Conservation (phyloP, 352 stramenopile species). For the Globisporangium splendens region DNA sequence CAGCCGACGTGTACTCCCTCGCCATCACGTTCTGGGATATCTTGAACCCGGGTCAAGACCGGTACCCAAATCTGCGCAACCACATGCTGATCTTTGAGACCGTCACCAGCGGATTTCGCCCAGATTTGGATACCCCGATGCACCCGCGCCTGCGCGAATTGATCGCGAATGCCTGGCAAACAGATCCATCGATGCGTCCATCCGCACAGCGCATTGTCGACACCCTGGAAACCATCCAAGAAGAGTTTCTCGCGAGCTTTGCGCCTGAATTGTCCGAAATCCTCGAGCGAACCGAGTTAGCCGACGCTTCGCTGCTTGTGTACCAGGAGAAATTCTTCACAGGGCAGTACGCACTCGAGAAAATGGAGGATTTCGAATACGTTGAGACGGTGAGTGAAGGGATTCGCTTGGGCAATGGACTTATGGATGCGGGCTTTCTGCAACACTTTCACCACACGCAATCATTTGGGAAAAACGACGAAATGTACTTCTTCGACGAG, state of each 20-base stretch:
- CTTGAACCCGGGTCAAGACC: conserved; percentile 39
- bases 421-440: conserved; percentile 63
- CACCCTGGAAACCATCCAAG: conserved; percentile 52
- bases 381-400: conserved; percentile 23
- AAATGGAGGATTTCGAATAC: conserved; percentile 33
- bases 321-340: conserved; percentile 26
- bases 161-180: conserved; percentile 52
- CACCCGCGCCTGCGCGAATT: conserved; percentile 50
- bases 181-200: conserved; percentile 42
- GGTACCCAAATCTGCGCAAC: conserved; percentile 39
- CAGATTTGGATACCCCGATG: conserved; percentile 34
- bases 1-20: conserved; percentile 69
- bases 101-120: conserved; percentile 42
- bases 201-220: conserved; percentile 42
- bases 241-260: conserved; percentile 49
- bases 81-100: conserved; percentile 50
- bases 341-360: conserved; percentile 24
- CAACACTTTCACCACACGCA: conserved; percentile 43
- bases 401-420: conserved; percentile 41
- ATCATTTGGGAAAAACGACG: conserved; percentile 27
- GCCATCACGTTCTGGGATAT: conserved; percentile 71
- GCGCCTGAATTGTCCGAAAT: conserved; percentile 44
- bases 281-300: conserved; percentile 16
- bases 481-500: conserved; percentile 56
- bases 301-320: conserved; percentile 5